A percentile compares a stretch with the other conserved stretches of the same genome.
Evolutionary conservation across 441 rosid species (phyloP).

Genomic region (Gossypium davidsonii): DNA sequence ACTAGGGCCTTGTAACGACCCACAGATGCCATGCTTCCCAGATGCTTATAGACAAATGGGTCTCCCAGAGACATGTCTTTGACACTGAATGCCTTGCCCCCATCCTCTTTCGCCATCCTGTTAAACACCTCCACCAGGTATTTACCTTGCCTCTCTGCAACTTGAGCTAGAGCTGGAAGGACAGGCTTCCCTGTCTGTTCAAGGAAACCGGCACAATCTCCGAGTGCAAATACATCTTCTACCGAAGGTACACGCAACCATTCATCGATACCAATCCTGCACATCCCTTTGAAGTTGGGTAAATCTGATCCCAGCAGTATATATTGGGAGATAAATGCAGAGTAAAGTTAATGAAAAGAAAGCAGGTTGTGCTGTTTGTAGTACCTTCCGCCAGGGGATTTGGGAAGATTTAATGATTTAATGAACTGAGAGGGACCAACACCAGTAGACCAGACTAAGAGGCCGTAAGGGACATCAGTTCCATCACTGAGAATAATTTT

Average conservation of each 20-base stretch:
- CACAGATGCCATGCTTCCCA: slow-evolving; percentile 92
- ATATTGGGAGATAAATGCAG: neutral
- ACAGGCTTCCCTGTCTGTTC: slow-evolving; percentile 72
- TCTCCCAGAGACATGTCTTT: slow-evolving; percentile 50
- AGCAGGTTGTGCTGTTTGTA: slow-evolving; percentile 12
- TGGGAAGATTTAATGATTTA: slow-evolving; percentile 62
- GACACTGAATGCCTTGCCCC: slow-evolving; percentile 53
- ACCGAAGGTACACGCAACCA: slow-evolving; percentile 71
- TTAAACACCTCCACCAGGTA: slow-evolving; percentile 57
- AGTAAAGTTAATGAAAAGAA: neutral
- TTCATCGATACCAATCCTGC: slow-evolving; percentile 75
- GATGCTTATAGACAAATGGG: slow-evolving; percentile 75
- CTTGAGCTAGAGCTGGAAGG: slow-evolving; percentile 91
- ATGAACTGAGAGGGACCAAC: slow-evolving; percentile 88
- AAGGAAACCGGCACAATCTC: slow-evolving; percentile 89
- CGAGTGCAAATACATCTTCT: slow-evolving; percentile 83
- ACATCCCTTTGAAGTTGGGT: slow-evolving; percentile 1
- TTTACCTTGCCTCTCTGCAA: slow-evolving; percentile 91
- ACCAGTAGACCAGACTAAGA: slow-evolving; percentile 89
- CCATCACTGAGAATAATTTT: slow-evolving; percentile 72
- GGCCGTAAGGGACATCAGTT: slow-evolving; percentile 76
- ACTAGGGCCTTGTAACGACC: slow-evolving; percentile 86
- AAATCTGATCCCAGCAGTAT: neutral
- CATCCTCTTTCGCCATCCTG: slow-evolving; percentile 54
- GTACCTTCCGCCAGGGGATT: slow-evolving; percentile 87